Evolutionary conservation across 768 basidiomycete genomes (phyloP), one percentile per base, ranked within the genome.

Genomic region (Auricularia auricula-judae): DNA sequence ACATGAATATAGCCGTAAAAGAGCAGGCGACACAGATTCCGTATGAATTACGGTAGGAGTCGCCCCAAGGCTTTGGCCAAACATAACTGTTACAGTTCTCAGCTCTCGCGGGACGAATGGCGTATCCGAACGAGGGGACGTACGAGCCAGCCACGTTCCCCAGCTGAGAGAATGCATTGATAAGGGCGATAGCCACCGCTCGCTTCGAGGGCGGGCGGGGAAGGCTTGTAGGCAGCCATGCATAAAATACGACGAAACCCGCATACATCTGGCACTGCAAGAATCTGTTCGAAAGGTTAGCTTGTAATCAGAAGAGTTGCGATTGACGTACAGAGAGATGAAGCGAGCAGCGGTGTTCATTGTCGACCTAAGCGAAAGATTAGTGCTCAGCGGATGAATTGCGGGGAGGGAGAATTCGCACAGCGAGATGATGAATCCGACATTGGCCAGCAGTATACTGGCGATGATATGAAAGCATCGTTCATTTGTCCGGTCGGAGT

Each of bases 101-200:
- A 51, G 53, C 29, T 3, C 3, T 21, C 39, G 39, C 69, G 61
- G 44, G 64, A 44, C 29, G 36, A n/a, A 29, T 62, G 51, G 29
- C 12, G 5, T 23, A 5, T 14, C 16, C n/a, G 60, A 29, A 14
- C 23, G 61, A 65, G 70, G 64, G 68, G 34, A 82, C 84, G 76
- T 78, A 94, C 78, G 91, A 86, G 67, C 93, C 93, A 53, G 85
- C 76, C 51, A 96, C 80, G 75, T 95, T 95, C 0, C 93, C 93
- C 3, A 91, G 79, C 70, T 91, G 86, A 8, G 87, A 87, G 70
- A 91, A 84, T 51, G 86, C 84, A 73, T 94, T 93, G 70, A 93
- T 83, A 66, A 90, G 75, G 1, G 91, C 93, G 60, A 96, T 79
- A 12, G 87, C 87, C n/a, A 93, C 87, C 2, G 93, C 89, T 3